These are phyloP conservation scores for Digitaria exilis DNA, from an alignment of 202 grass and related monocot species.

Conservation along the genomic window DNA sequence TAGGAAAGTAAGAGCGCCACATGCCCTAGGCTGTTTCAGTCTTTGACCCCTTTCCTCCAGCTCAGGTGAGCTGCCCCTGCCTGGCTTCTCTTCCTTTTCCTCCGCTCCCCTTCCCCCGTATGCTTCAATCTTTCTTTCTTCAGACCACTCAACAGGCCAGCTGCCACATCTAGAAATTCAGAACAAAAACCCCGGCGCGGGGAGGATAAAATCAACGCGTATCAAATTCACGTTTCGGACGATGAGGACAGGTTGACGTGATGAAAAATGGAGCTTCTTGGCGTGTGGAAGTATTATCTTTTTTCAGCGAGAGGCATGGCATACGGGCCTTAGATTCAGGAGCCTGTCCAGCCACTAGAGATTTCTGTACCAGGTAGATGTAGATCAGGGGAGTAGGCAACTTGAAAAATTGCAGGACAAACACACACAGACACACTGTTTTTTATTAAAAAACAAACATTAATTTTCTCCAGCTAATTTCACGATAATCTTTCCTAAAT, in stretches of 20 bases:
- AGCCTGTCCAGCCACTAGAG: conserved; percentile 29
- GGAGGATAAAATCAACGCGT: background rate
- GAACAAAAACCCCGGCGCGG: background rate
- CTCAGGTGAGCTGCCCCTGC: conserved; percentile 57
- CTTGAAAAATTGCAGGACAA: background rate
- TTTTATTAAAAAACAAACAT: too few species aligned
- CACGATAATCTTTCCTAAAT: background rate
- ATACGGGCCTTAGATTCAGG: conserved; percentile 45
- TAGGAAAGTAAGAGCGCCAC: conserved; percentile 60
- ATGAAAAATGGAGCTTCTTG: background rate
- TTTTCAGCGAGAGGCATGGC: conserved; percentile 21
- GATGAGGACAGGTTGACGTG: conserved; percentile 17
- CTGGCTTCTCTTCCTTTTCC: background rate
- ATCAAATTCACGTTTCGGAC: conserved; percentile 1
- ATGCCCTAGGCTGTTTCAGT: conserved; percentile 52
- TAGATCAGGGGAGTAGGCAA: conserved; percentile 6
- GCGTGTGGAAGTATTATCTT: background rate
- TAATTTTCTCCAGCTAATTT: background rate
- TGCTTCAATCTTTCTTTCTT: conserved; percentile 28
- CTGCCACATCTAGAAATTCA: background rate
- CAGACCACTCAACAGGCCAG: conserved; percentile 30
- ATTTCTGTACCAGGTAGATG: conserved; percentile 39
- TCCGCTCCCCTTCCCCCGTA: background rate
- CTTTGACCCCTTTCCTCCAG: conserved; percentile 63
- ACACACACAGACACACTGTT: background rate